These are phyloP conservation scores for Barnettozyma pratensis DNA, from an alignment of 805 yeast genomes.

Conservation along the genomic window DNA sequence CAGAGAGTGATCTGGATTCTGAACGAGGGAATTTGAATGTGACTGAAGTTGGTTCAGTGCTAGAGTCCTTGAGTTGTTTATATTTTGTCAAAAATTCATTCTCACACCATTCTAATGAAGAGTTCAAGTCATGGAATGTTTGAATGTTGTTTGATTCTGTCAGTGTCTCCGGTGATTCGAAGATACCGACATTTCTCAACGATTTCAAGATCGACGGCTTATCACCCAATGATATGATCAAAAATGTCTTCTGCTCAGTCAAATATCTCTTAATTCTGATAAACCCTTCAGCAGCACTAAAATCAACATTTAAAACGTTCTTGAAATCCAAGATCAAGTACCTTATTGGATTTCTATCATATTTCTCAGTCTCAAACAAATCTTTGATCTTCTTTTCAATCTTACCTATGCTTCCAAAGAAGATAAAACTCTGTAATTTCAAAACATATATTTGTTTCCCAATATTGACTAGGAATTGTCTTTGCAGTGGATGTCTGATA, in stretches of 20 bases:
- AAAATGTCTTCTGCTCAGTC: conserved; percentile 59
- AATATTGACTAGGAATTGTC: conserved; percentile 72
- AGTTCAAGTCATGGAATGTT: conserved; percentile 72
- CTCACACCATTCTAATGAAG: conserved; percentile 95
- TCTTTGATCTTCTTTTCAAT: conserved; percentile 71
- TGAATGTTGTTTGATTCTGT: conserved; percentile 37
- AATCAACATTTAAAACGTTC: conserved; percentile 75
- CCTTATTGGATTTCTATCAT: conserved; percentile 54
- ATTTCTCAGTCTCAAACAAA: conserved; percentile 45
- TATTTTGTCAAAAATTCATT: conserved; percentile 61
- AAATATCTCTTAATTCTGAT: conserved; percentile 76
- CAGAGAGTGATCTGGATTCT: conserved; percentile 9
- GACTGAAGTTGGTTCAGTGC: background rate
- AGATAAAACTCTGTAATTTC: conserved; percentile 83
- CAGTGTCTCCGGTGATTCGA: conserved; percentile 31
- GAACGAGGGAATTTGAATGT: background rate
- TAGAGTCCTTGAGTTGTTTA: conserved; percentile 24
- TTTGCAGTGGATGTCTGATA: conserved; percentile 83
- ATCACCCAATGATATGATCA: conserved; percentile 73
- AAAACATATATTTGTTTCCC: conserved; percentile 87
- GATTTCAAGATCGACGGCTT: conserved; percentile 65
- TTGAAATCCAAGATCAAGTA: conserved; percentile 81
- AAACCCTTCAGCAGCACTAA: conserved; percentile 94
- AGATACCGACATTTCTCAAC: conserved; percentile 75
- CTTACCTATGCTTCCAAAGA: conserved; percentile 92